Conservation (phyloP, 2,329 filamentous ascomycete species). For the Apiospora phragmitis region DNA sequence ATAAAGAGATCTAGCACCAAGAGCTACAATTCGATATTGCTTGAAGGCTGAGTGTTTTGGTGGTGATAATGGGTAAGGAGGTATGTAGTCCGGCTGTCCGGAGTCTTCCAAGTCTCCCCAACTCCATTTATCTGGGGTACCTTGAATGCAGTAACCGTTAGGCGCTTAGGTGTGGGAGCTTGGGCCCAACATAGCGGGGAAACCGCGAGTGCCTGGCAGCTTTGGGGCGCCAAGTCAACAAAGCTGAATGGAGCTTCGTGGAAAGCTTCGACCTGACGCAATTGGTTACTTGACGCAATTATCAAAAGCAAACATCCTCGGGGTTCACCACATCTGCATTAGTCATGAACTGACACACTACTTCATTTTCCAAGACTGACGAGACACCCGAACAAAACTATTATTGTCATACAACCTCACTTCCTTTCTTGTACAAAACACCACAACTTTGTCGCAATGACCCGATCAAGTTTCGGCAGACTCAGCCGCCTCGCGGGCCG, state of each 20-base stretch:
- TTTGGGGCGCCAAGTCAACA: background rate
- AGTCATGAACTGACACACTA: background rate
- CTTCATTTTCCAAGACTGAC: background rate
- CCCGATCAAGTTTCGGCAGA: slow-evolving; percentile 33
- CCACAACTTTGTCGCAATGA: slow-evolving; percentile 29
- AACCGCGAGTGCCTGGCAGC: background rate
- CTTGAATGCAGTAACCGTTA: background rate
- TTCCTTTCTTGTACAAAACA: background rate
- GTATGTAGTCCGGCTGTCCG: no score
- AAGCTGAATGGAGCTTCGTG: background rate
- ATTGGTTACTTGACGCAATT: background rate
- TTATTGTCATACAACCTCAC: background rate
- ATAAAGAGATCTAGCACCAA: no score
- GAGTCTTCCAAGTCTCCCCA: no score
- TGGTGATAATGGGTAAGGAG: no score
- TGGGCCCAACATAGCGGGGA: slow-evolving; percentile 1
- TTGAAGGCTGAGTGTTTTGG: no score
- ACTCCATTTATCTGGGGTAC: background rate
- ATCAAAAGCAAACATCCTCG: background rate
- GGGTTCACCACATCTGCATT: background rate
- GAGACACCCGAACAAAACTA: background rate
- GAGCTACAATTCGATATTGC: no score
- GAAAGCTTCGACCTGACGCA: background rate
- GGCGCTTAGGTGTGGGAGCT: background rate
- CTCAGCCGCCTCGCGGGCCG: slow-evolving; percentile 39